These are phyloP conservation scores for Cercospora sp. DNA, from an alignment of 2,329 filamentous ascomycete species.

Conservation along the genomic window DNA sequence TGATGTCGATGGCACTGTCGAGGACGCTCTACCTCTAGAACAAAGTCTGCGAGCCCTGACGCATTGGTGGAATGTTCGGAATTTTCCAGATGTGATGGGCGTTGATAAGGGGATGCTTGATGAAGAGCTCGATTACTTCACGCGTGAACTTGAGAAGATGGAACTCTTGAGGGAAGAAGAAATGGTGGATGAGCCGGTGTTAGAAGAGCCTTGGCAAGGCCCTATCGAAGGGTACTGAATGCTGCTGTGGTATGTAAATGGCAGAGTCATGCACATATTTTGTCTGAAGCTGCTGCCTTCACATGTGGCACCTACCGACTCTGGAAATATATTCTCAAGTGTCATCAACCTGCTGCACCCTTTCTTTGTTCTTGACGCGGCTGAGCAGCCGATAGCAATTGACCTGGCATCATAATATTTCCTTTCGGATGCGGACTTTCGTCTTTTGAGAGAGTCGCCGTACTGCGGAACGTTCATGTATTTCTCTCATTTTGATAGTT, in stretches of 20 bases:
- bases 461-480: background rate
- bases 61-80: slow-evolving; percentile 87
- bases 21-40: slow-evolving; percentile 87
- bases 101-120: slow-evolving; percentile 42
- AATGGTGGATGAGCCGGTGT: slow-evolving; percentile 27
- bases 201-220: slow-evolving; percentile 28
- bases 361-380: background rate
- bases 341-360: background rate
- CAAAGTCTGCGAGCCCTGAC: slow-evolving; percentile 86
- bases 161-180: slow-evolving; percentile 38
- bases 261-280: background rate
- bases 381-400: background rate
- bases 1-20: slow-evolving; percentile 90
- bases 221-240: slow-evolving; percentile 35
- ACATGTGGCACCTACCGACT: background rate
- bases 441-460: background rate
- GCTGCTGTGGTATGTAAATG: background rate
- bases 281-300: background rate
- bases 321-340: background rate
- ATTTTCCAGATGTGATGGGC: slow-evolving; percentile 77
- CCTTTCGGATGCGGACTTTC: background rate
- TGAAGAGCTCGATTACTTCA: slow-evolving; percentile 52
- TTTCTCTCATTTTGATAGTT: background rate
- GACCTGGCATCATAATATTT: background rate
- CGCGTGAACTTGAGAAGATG: slow-evolving; percentile 53